Evolutionary conservation across 768 basidiomycete species (phyloP).

Genomic region (Pisolithus tinctorius): DNA sequence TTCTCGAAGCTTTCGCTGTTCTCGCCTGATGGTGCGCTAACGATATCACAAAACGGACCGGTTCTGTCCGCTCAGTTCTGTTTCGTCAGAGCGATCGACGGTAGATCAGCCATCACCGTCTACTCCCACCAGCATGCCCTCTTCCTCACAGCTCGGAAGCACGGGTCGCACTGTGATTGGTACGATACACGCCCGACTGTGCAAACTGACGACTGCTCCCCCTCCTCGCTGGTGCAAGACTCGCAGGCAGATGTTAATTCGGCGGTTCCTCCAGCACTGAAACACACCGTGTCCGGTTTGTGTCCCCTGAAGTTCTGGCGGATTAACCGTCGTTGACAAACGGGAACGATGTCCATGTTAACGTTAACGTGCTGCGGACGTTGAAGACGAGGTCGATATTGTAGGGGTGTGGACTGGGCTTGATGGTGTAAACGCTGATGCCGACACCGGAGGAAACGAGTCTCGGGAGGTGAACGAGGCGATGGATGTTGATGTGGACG

Average conservation of each 20-base stretch:
- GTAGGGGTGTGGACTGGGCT: not conserved
- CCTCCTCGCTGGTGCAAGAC: slow-evolving; percentile 6
- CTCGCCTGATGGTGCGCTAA: slow-evolving; percentile 22
- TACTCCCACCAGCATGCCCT: slow-evolving; percentile 6
- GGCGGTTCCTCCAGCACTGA: slow-evolving; percentile 10
- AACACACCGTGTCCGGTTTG: slow-evolving; percentile 21
- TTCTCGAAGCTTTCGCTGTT: slow-evolving; percentile 50
- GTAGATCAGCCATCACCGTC: not conserved
- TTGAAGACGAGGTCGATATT: not conserved
- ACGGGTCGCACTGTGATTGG: too few species aligned
- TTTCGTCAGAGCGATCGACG: slow-evolving; percentile 1
- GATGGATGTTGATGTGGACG: slow-evolving; percentile 18
- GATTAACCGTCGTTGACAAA: slow-evolving; percentile 9
- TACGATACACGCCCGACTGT: too few species aligned
- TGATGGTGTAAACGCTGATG: not conserved
- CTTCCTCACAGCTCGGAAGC: too few species aligned
- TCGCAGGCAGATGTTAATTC: slow-evolving; percentile 7
- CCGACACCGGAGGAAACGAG: not conserved
- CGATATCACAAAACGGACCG: not conserved
- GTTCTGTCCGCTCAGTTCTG: slow-evolving; percentile 7
- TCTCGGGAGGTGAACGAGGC: slow-evolving; percentile 5
- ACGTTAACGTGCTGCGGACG: not conserved
- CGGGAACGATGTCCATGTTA: not conserved
- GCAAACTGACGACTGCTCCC: slow-evolving; percentile 12
- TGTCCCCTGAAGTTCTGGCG: slow-evolving; percentile 23